Evolutionary conservation across 306 rosid genomes (phyloP).

Genomic region (Carpinus fangiana): DNA sequence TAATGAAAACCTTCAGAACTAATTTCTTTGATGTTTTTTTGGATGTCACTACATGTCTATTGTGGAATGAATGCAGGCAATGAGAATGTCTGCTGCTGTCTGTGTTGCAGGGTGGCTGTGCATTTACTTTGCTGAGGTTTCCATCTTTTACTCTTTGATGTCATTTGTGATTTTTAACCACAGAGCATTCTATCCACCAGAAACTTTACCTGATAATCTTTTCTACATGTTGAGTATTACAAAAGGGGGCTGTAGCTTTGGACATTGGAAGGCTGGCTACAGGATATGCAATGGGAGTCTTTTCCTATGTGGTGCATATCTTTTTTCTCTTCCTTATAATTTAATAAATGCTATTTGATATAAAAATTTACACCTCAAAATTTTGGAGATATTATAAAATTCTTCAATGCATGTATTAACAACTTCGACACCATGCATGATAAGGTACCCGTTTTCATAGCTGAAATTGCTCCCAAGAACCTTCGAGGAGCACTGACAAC

Average conservation of each 20-base stretch:
- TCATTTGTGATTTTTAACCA: slow-evolving; percentile 18
- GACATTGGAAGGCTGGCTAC: slow-evolving; percentile 87
- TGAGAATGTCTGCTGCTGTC: slow-evolving; percentile 76
- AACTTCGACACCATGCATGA: slow-evolving; percentile 26
- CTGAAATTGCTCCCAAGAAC: slow-evolving; percentile 91
- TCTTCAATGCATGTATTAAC: slow-evolving; percentile 8
- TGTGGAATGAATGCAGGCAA: slow-evolving; percentile 61
- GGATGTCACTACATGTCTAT: not conserved
- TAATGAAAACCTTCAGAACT: not conserved
- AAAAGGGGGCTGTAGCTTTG: slow-evolving; percentile 62
- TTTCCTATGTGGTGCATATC: slow-evolving; percentile 71
- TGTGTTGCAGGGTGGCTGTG: slow-evolving; percentile 82
- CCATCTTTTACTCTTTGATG: slow-evolving; percentile 2
- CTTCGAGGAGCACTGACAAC: slow-evolving; percentile 85
- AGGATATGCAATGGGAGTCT: slow-evolving; percentile 99
- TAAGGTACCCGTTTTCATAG: slow-evolving; percentile 84
- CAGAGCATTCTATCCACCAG: not conserved
- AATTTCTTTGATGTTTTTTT: not conserved
- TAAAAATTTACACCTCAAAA: slow-evolving; percentile 2
- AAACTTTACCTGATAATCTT: slow-evolving; percentile 7
- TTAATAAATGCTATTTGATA: not conserved
- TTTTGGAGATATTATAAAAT: not conserved
- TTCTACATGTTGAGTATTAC: slow-evolving; percentile 21
- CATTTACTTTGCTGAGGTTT: slow-evolving; percentile 79
- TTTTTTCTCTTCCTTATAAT: slow-evolving; percentile 15